phyloP scores from a whole-genome alignment of 768 basidiomycete genomes.

The Termitomyces sp. region DNA sequence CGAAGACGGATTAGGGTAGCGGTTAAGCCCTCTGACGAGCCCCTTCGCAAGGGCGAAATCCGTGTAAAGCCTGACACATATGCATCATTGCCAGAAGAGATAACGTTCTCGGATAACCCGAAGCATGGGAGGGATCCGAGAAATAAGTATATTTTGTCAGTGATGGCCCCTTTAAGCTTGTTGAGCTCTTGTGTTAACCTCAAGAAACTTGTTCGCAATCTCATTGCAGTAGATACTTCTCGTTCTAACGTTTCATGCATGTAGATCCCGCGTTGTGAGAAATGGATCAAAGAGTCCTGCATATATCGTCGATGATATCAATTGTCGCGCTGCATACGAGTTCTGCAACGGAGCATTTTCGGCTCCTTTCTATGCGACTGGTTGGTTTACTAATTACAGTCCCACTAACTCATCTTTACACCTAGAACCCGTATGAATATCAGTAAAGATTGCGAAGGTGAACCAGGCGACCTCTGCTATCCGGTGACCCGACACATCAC shows the following conservation, averaged over 20 bases:
- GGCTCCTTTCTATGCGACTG: constrained; percentile 32
- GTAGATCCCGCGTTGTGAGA: constrained; percentile 62
- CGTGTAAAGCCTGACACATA: too few relatives aligned
- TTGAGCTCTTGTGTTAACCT: constrained; percentile 47
- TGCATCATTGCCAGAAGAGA: too few relatives aligned
- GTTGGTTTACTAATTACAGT: constrained; percentile 21
- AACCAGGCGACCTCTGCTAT: constrained; percentile 49
- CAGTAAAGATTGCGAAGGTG: constrained; percentile 52
- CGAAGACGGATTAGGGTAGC: too few relatives aligned
- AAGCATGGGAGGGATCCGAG: too few relatives aligned
- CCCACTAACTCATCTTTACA: not conserved
- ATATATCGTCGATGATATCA: constrained; percentile 55
- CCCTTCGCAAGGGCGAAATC: too few relatives aligned
- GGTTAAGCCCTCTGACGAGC: too few relatives aligned
- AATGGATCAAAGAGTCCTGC: constrained; percentile 50
- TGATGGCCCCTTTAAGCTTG: constrained; percentile 6
- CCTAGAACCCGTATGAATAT: constrained; percentile 62
- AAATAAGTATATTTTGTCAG: constrained; percentile 17
- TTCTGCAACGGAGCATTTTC: constrained; percentile 59
- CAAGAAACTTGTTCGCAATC: constrained; percentile 47
- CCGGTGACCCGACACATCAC: constrained; percentile 51
- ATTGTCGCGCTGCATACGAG: constrained; percentile 54
- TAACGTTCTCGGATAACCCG: too few relatives aligned
- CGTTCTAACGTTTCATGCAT: not conserved
- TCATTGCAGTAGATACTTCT: not conserved